Conservation (phyloP, 2,329 filamentous ascomycete species). For the Orbilia ellipsospora region DNA sequence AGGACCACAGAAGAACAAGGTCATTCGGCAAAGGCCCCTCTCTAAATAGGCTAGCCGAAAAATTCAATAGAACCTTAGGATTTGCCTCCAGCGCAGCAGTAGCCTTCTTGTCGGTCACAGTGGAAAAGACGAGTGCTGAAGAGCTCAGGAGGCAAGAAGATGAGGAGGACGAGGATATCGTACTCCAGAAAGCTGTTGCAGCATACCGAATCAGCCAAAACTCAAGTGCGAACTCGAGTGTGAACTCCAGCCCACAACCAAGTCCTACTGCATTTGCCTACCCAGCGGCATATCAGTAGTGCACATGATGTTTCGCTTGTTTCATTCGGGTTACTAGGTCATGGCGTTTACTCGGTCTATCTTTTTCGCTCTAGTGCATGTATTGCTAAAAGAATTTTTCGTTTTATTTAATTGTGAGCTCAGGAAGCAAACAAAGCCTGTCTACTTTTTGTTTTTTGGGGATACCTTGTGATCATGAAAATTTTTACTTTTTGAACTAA, state of each 20-base stretch:
- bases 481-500: too few relatives aligned
- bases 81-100: background rate
- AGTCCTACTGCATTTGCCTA: background rate
- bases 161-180: constrained; percentile 34
- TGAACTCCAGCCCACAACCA: background rate
- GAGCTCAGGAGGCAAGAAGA: constrained; percentile 33
- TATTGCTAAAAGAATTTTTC: background rate
- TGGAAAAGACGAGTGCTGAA: constrained; percentile 42
- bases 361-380: background rate
- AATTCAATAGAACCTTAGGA: constrained; percentile 8
- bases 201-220: background rate
- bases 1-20: constrained; percentile 22
- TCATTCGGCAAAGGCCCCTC: constrained; percentile 18
- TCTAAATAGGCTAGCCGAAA: constrained; percentile 23
- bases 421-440: too few relatives aligned
- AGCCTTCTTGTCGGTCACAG: constrained; percentile 44
- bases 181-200: constrained; percentile 15
- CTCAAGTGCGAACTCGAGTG: background rate
- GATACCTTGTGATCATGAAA: too few relatives aligned
- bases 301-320: background rate
- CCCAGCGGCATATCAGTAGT: background rate
- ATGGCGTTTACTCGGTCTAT: background rate
- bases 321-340: background rate
- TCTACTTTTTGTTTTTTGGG: too few relatives aligned
- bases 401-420: too few relatives aligned